These are phyloP conservation scores for Scheffersomyces illinoinensis DNA, from an alignment of 1,139 yeast species.

Conservation along the genomic window DNA sequence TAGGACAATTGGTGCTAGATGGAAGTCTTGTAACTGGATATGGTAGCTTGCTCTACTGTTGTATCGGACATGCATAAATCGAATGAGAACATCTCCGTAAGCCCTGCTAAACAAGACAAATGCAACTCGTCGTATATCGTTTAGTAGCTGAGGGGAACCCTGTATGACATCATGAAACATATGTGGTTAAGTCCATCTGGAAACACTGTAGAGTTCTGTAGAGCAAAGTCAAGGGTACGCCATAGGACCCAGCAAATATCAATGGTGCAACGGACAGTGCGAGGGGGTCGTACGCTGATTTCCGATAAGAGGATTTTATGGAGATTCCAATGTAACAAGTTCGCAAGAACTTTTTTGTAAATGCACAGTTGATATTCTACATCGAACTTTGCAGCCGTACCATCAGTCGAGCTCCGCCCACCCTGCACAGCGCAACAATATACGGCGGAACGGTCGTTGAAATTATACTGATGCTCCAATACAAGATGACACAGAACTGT, in stretches of 20 bases:
- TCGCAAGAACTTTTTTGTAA: neutral
- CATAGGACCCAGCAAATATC: neutral
- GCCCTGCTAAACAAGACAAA: neutral
- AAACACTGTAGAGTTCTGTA: neutral
- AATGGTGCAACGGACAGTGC: neutral
- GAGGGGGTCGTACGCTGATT: neutral
- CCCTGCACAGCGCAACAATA: neutral
- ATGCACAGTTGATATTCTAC: neutral
- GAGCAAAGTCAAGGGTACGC: neutral
- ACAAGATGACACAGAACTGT: neutral
- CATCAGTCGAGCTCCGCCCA: neutral
- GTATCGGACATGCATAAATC: neutral
- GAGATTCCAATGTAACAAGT: neutral
- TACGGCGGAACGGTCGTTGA: too few relatives aligned
- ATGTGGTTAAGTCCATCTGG: neutral
- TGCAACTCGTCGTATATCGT: neutral
- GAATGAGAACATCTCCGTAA: neutral
- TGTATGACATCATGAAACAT: neutral
- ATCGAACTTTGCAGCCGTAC: neutral
- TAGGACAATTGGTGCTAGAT: neutral
- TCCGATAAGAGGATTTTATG: neutral
- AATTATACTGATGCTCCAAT: neutral
- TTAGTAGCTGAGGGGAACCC: neutral
- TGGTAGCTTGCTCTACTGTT: neutral
- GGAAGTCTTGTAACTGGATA: neutral